Percentiles rank a stretch among this genome's conserved stretches.
These are phyloP conservation scores for Penicillium glabrum DNA, from an alignment of 2,329 filamentous ascomycete species.

Conservation along the genomic window DNA sequence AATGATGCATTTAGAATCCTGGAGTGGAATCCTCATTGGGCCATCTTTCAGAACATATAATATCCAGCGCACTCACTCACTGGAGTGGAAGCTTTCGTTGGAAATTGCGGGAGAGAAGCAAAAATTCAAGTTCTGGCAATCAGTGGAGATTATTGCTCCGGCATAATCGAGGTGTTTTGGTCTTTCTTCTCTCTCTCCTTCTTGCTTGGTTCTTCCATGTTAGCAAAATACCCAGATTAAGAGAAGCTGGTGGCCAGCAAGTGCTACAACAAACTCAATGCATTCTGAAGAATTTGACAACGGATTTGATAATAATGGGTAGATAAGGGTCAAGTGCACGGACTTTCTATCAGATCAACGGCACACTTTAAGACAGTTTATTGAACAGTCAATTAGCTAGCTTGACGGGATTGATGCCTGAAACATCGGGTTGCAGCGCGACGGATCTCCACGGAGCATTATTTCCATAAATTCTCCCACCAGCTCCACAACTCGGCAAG, in stretches of 20 bases:
- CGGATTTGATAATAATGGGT: no score
- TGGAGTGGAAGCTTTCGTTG: conserved; percentile 11
- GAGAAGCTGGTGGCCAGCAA: neutral
- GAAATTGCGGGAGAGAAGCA: conserved; percentile 12
- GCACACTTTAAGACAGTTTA: no score
- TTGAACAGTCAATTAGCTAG: neutral
- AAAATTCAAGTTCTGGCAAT: neutral
- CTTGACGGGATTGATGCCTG: no score
- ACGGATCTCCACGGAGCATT: neutral
- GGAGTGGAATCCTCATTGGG: neutral
- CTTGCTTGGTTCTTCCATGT: neutral
- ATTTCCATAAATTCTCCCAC: neutral
- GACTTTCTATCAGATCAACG: no score
- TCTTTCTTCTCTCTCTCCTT: neutral
- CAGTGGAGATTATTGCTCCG: neutral
- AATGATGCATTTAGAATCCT: neutral
- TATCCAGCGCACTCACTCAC: conserved; percentile 9
- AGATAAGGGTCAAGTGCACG: no score
- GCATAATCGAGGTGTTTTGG: neutral
- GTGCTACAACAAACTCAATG: no score
- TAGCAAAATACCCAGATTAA: neutral
- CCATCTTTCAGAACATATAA: conserved; percentile 20
- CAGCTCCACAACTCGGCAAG: neutral
- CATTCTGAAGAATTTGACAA: no score
- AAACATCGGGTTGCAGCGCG: no score